These are phyloP conservation scores for Anisodus tanguticus DNA, from an alignment of 257 asterid genomes.

Conservation along the genomic window DNA sequence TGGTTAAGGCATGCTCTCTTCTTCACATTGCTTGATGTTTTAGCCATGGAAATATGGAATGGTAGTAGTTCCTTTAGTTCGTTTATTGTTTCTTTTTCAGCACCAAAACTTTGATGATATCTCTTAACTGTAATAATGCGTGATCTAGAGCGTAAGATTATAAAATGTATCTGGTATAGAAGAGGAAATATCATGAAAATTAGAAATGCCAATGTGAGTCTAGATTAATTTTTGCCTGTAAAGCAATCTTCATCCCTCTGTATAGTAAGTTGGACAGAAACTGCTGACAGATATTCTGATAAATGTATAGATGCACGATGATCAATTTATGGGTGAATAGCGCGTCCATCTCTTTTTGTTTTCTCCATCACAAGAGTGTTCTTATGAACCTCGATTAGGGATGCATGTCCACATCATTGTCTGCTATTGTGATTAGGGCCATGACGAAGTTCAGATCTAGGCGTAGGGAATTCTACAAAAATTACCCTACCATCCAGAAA, in stretches of 20 bases:
- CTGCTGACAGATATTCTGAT: not conserved
- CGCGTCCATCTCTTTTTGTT: not conserved
- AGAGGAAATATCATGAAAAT: no score
- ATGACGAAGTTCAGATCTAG: constrained; percentile 53
- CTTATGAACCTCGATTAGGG: not conserved
- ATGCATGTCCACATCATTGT: constrained; percentile 32
- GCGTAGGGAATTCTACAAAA: constrained; percentile 75
- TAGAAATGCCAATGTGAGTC: not conserved
- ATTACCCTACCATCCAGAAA: constrained; percentile 88
- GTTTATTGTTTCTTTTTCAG: not conserved
- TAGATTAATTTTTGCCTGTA: not conserved
- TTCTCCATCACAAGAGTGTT: not conserved
- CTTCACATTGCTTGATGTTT: not conserved
- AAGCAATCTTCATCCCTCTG: constrained; percentile 12
- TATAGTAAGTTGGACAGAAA: not conserved
- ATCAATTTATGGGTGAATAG: not conserved
- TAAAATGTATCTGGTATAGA: no score
- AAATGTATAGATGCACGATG: not conserved
- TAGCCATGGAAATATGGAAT: not conserved
- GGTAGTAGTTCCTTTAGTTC: not conserved
- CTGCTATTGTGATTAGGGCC: constrained; percentile 40
- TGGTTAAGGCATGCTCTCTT: not conserved
- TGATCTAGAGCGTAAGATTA: not conserved
- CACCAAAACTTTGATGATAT: not conserved
- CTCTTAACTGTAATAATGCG: not conserved